Evolutionary conservation across 179 eudicot species (phyloP), one percentile per base, ranked within the genome.

Genomic region (Beta corolliflora): DNA sequence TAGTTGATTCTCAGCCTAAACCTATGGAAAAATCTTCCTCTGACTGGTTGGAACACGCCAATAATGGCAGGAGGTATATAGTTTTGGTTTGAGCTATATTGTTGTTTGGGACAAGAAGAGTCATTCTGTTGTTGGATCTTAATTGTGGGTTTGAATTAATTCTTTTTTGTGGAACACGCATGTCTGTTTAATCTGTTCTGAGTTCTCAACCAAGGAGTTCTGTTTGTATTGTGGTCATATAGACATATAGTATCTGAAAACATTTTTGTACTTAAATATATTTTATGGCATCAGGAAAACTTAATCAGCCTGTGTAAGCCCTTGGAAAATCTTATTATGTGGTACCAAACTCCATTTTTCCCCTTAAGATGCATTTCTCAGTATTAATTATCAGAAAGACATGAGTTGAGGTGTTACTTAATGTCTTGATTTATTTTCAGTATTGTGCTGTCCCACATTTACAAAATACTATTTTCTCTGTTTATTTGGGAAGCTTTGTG

Each of bases 41-140:
- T 19, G 91, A 88, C 71, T 95, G 98, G 98, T 82, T 86, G 76
- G 97, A 95, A 86, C 93, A 95, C 87, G 87, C 86, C 72, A 89
- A 89, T 74, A 85, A 87, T 71, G 95, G 97, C 73, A 95, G 92
- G 85, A 90, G 85, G 98, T 91, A 85, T 23, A 81, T 77, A 59
- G 58, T 80, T 67, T 69, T 18, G 66, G 46, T 45, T 61, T 44
- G 36, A 52, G 55, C 45, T 77, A 61, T 48, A 36, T 63, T 77
- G 53, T 52, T 78, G 12, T 76, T 60, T 13, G 55, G 73, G 53
- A 59, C 7, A 19, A 59, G 36, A 71, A 52, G 53, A 15, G 41
- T n/a, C 53, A 46, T 76, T 44, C 64, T 48, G 25, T 53, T 13
- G 58, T 54, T 52, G 23, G 60, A 75, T 80, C 56, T 74, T 31